Percentiles rank a stretch among this genome's conserved stretches.
phyloP scores from a whole-genome alignment of 768 basidiomycete genomes.

The Mrakia blollopis region DNA sequence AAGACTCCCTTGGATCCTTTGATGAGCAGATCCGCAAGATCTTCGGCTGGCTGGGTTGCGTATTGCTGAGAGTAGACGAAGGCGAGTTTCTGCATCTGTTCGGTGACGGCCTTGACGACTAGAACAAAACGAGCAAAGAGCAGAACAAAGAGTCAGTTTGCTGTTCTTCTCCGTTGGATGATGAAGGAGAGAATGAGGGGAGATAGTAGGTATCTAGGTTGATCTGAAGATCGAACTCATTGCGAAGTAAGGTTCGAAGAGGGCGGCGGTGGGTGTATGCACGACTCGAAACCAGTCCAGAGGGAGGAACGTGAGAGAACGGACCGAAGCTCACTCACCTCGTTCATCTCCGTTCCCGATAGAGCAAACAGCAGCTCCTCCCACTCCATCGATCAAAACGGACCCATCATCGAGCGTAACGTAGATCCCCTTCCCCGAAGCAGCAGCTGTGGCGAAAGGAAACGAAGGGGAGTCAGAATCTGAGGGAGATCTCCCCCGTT shows the following conservation, averaged over 20 bases:
- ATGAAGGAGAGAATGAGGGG: neutral
- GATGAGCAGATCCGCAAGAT: constrained; percentile 63
- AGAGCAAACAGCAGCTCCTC: constrained; percentile 78
- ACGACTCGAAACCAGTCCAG: no score
- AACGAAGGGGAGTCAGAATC: no score
- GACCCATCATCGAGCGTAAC: constrained; percentile 65
- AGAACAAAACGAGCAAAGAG: no score
- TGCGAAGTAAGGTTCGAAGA: no score
- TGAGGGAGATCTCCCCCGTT: neutral
- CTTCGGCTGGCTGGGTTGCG: constrained; percentile 71
- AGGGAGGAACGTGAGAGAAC: neutral
- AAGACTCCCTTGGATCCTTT: constrained; percentile 69
- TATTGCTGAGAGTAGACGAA: constrained; percentile 81
- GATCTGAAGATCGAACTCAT: no score
- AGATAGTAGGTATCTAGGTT: no score
- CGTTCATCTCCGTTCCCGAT: constrained; percentile 69
- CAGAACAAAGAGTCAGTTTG: neutral
- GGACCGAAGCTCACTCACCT: neutral
- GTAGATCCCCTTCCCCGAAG: constrained; percentile 54
- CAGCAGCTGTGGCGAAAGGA: constrained; percentile 58
- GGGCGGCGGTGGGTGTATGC: no score
- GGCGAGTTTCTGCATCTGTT: constrained; percentile 51
- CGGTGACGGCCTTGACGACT: constrained; percentile 47
- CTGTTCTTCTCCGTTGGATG: no score
- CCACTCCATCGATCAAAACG: constrained; percentile 69